These are phyloP conservation scores for Emericellopsis cladophorae DNA, from an alignment of 2,329 filamentous ascomycete genomes.

Conservation along the genomic window DNA sequence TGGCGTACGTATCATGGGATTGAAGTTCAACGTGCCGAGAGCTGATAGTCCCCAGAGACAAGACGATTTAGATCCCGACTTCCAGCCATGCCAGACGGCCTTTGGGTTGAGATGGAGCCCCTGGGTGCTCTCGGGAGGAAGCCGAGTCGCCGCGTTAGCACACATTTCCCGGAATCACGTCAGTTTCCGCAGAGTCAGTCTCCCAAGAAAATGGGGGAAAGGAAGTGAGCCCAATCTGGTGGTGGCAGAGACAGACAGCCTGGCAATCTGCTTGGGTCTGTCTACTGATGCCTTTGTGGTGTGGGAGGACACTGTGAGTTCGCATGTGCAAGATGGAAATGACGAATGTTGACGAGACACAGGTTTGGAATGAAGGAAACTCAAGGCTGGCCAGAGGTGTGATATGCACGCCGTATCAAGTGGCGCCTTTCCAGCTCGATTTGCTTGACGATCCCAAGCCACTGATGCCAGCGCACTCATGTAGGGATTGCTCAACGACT, in stretches of 20 bases:
- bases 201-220: conserved; percentile 21
- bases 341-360: not conserved
- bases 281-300: conserved; percentile 39
- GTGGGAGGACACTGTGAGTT: conserved; percentile 37
- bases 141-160: conserved; percentile 30
- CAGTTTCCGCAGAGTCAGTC: conserved; percentile 37
- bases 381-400: conserved; percentile 35
- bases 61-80: conserved; percentile 32
- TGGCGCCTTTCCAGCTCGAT: conserved; percentile 36
- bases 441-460: conserved; percentile 16
- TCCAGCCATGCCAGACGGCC: conserved; percentile 30
- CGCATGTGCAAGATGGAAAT: not conserved
- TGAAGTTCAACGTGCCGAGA: not conserved
- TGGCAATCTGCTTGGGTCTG: conserved; percentile 36
- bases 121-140: conserved; percentile 26
- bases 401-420: conserved; percentile 36
- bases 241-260: conserved; percentile 26
- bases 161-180: conserved; percentile 39
- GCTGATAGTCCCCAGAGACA: conserved; percentile 8
- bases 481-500: conserved; percentile 30
- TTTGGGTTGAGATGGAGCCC: conserved; percentile 43
- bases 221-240: conserved; percentile 22
- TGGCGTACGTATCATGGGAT: conserved; percentile 5
- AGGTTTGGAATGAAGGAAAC: conserved; percentile 29
- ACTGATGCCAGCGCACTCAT: conserved; percentile 20